Evolutionary conservation across 495 filamentous ascomycete species (phyloP), one percentile per base, ranked within the genome.

Genomic region (Penicillium desertorum): DNA sequence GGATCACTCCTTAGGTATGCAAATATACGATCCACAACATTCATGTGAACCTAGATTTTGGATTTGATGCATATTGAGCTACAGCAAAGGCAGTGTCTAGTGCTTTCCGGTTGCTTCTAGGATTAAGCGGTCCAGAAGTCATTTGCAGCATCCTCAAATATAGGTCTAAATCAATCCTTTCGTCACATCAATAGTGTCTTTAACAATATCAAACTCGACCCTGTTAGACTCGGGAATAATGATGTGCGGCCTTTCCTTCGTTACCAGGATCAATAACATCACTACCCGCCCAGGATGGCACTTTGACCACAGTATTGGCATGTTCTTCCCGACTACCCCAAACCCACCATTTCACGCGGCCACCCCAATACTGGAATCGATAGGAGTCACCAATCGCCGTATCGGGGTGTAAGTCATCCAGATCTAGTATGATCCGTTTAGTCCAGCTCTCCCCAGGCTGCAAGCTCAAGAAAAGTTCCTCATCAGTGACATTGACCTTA

Each of bases 281-380:
- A 5, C 9, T n/a, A 39, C 36, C 36, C 36, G 0, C 3, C 36
- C 36, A 39, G 36, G 36, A 12, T 39, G 36, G 36, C 36, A n/a
- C 36, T 39, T n/a, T 39, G 5, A 39, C 36, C 36, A 9, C 9
- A 12, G 36, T 39, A 39, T 39, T 39, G n/a, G 12, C 16, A 39
- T 39, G 11, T 39, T 39, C 36, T 39, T 39, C 12, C 12, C 36
- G 36, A 39, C 12, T 39, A 25, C 46, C 55, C 55, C 55, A 57
- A 37, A 34, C 39, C 56, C 56, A 58, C 56, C 56, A 58, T 27
- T 58, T 46, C 46, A 57, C 32, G 25, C 46, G 20, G 46, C 55
- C 55, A 44, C 55, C 55, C 36, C 46, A 57, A 25, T 57, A 57
- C 41, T 51, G 48, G 27, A 36, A 51, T 51, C 56, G 48, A 58